phyloP scores from a whole-genome alignment of 768 basidiomycete species.

The Termitomyces titanicus region DNA sequence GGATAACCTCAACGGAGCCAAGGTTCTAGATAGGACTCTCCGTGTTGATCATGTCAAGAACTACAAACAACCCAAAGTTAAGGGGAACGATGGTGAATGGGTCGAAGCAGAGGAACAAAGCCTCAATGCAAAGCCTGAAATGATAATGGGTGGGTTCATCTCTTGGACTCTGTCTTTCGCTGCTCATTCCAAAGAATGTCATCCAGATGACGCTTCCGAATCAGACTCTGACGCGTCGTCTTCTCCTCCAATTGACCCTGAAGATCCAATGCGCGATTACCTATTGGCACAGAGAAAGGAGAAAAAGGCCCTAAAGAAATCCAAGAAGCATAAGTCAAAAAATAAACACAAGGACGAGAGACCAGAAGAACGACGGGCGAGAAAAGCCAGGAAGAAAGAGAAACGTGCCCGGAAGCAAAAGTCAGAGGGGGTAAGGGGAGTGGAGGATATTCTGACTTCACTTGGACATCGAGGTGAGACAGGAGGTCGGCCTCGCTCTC shows the following conservation, averaged over 20 bases:
- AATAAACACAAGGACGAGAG: constrained; percentile 72
- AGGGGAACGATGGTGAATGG: constrained; percentile 82
- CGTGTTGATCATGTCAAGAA: constrained; percentile 92
- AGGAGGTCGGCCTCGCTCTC: constrained; percentile 20
- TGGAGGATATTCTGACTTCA: constrained; percentile 60
- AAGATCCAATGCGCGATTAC: constrained; percentile 98
- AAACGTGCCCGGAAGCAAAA: constrained; percentile 60
- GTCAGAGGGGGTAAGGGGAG: constrained; percentile 61
- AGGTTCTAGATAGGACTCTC: constrained; percentile 79
- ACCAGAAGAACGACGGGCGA: constrained; percentile 69
- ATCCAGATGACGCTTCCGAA: constrained; percentile 44
- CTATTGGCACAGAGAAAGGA: constrained; percentile 73
- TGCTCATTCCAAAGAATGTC: neutral
- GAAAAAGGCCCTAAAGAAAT: constrained; percentile 64
- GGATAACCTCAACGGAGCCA: constrained; percentile 96
- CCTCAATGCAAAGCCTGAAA: constrained; percentile 79
- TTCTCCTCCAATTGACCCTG: constrained; percentile 77
- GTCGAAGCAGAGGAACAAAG: constrained; percentile 81
- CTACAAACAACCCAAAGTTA: constrained; percentile 83
- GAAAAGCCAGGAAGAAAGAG: constrained; percentile 69
- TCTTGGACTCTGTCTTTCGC: neutral
- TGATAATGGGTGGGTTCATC: constrained; percentile 53
- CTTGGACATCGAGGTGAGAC: constrained; percentile 33
- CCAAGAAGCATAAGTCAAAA: constrained; percentile 60
- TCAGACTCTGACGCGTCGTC: constrained; percentile 68